These are phyloP conservation scores for Geosmithia morbida DNA, from an alignment of 2,329 filamentous ascomycete species.

Conservation along the genomic window DNA sequence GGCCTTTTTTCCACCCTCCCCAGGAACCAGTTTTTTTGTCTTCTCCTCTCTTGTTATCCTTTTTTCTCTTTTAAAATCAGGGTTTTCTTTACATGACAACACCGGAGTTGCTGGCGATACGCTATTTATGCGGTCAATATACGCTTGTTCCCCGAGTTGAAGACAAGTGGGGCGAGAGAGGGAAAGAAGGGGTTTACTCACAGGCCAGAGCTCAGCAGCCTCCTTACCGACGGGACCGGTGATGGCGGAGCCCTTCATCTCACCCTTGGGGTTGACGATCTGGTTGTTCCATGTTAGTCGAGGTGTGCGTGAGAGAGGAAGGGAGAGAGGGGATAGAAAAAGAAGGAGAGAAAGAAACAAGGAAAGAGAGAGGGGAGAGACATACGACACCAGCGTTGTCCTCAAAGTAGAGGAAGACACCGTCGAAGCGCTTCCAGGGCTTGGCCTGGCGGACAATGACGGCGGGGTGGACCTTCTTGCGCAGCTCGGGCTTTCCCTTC, in stretches of 20 bases:
- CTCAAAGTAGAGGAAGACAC: constrained; percentile 99
- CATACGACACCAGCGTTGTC: constrained; percentile 98
- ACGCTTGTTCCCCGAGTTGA: neutral
- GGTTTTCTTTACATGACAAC: constrained; percentile 82
- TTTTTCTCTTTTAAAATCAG: constrained; percentile 10
- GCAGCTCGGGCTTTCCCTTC: constrained; percentile 99
- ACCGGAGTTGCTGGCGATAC: constrained; percentile 99
- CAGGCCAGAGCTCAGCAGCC: constrained; percentile 98
- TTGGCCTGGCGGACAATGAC: constrained; percentile 98
- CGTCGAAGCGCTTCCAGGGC: constrained; percentile 97
- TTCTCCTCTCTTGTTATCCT: constrained; percentile 9
- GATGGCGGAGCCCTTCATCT: constrained; percentile 99
- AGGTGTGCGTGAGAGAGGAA: neutral
- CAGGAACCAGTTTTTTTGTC: no score
- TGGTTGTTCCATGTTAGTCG: constrained; percentile 18
- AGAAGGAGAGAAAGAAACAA: neutral
- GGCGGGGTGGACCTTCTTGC: constrained; percentile 99
- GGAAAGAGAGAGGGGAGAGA: constrained; percentile 13
- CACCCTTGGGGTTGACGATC: constrained; percentile 99
- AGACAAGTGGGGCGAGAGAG: neutral
- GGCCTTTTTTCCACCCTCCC: neutral
- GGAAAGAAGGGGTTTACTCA: constrained; percentile 33
- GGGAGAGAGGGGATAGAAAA: neutral
- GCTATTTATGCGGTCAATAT: constrained; percentile 35
- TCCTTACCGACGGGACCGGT: constrained; percentile 99